A percentile compares a stretch with the other conserved stretches of the same genome.
These are phyloP conservation scores for Avena atlantica DNA, from an alignment of 176 grass and related monocot genomes.

Conservation along the genomic window DNA sequence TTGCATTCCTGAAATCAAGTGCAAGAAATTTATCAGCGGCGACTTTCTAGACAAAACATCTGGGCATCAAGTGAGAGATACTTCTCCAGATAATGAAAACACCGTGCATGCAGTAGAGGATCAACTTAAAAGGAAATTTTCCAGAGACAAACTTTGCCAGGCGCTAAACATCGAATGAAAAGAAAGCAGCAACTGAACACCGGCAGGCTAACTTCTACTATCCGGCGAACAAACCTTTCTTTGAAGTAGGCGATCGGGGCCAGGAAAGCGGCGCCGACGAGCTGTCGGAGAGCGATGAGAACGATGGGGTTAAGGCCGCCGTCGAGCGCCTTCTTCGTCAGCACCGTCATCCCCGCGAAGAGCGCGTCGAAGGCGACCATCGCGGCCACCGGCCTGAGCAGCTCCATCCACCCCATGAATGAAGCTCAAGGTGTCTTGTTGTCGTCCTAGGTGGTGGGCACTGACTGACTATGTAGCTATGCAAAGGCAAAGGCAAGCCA, in stretches of 20 bases:
- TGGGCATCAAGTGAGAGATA: neutral
- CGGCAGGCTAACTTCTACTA: no score
- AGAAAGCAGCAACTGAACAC: neutral
- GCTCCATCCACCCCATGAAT: slow-evolving; percentile 13
- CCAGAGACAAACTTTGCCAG: neutral
- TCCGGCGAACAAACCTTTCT: slow-evolving; percentile 58
- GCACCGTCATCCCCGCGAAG: slow-evolving; percentile 53
- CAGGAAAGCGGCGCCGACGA: slow-evolving; percentile 59
- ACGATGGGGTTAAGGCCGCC: slow-evolving; percentile 58
- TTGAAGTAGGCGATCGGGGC: slow-evolving; percentile 62
- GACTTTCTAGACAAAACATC: slow-evolving; percentile 9
- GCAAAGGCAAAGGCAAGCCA: neutral
- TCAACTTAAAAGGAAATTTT: neutral
- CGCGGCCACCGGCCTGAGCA: slow-evolving; percentile 40
- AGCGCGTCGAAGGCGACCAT: slow-evolving; percentile 53
- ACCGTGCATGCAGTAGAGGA: neutral
- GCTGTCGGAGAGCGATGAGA: slow-evolving; percentile 60
- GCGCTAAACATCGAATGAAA: neutral
- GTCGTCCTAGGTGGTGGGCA: slow-evolving; percentile 15
- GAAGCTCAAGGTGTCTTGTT: neutral
- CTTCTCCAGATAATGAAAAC: neutral
- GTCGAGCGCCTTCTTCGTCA: slow-evolving; percentile 66
- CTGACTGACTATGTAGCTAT: neutral
- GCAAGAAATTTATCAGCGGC: neutral
- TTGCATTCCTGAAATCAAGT: slow-evolving; percentile 59